phyloP scores from a whole-genome alignment of 2,329 filamentous ascomycete species.

The Dendrostoma leiphaemia region DNA sequence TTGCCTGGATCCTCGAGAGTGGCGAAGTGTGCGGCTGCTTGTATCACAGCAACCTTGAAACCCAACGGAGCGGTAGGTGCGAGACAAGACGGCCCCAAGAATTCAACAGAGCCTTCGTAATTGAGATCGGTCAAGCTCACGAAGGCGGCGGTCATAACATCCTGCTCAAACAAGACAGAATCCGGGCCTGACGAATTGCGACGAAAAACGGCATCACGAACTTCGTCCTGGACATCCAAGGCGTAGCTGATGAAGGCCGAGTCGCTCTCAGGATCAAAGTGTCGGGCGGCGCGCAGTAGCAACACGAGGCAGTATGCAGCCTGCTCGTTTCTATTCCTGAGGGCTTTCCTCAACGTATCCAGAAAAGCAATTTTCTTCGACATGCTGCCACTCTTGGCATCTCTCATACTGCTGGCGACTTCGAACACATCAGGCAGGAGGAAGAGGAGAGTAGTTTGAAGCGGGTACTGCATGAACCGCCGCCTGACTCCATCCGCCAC shows the following conservation, averaged over 20 bases:
- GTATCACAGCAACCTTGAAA: constrained; percentile 63
- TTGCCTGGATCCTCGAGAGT: constrained; percentile 45
- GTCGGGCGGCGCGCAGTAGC: constrained; percentile 60
- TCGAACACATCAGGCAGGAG: constrained; percentile 68
- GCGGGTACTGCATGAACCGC: constrained; percentile 56
- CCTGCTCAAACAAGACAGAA: constrained; percentile 54
- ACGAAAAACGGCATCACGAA: constrained; percentile 64
- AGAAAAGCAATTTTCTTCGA: constrained; percentile 66
- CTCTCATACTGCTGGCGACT: constrained; percentile 65
- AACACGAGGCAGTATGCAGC: constrained; percentile 65
- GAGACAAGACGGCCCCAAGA: constrained; percentile 56
- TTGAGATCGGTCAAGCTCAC: constrained; percentile 63
- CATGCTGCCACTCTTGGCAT: constrained; percentile 60
- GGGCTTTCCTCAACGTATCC: constrained; percentile 59
- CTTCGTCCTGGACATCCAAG: constrained; percentile 67
- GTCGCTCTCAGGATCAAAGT: constrained; percentile 63
- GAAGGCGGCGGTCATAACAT: constrained; percentile 65
- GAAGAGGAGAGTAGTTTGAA: constrained; percentile 62
- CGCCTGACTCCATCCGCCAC: constrained; percentile 53
- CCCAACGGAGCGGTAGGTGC: constrained; percentile 52
- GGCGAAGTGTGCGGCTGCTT: constrained; percentile 63
- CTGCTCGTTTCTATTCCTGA: constrained; percentile 64
- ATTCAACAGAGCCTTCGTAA: constrained; percentile 56
- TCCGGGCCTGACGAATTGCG: constrained; percentile 47
- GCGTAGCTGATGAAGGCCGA: constrained; percentile 65